These are phyloP conservation scores for Neurospora sp. DNA, from an alignment of 495 filamentous ascomycete genomes.

Conservation along the genomic window DNA sequence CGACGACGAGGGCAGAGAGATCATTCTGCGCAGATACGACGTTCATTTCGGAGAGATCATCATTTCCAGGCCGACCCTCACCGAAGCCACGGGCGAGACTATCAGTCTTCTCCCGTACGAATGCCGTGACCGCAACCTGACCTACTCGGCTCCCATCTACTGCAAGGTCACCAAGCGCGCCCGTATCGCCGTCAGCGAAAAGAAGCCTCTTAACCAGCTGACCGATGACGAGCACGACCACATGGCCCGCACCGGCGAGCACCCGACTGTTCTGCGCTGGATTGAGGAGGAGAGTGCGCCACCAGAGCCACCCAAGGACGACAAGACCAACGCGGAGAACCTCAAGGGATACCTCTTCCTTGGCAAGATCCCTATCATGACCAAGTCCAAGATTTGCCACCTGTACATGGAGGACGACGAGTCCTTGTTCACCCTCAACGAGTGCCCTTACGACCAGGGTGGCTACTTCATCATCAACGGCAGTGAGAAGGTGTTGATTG, in stretches of 20 bases:
- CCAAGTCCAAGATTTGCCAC: conserved; percentile 89
- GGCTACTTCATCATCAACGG: conserved; percentile 99
- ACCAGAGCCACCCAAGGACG: conserved; percentile 6
- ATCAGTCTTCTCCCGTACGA: conserved; percentile 79
- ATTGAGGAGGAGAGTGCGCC: conserved; percentile 39
- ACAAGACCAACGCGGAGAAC: conserved; percentile 12
- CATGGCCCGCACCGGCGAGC: conserved; percentile 34
- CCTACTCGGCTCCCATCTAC: conserved; percentile 86
- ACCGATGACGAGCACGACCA: conserved; percentile 48
- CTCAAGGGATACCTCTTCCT: conserved; percentile 55
- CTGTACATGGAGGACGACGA: conserved; percentile 71
- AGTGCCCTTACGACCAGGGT: conserved; percentile 95
- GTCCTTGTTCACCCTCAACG: conserved; percentile 73
- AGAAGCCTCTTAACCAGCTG: conserved; percentile 49
- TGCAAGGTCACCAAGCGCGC: conserved; percentile 71
- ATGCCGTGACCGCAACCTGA: conserved; percentile 86
- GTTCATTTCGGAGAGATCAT: conserved; percentile 81
- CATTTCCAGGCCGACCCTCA: conserved; percentile 76
- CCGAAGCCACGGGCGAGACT: conserved; percentile 82
- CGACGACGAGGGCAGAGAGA: conserved; percentile 56
- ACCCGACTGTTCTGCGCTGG: conserved; percentile 47
- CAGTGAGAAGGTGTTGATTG: conserved; percentile 98
- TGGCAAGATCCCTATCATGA: conserved; percentile 93
- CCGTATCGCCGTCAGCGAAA: conserved; percentile 68
- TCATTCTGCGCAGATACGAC: conserved; percentile 81